Evolutionary conservation across 2,329 filamentous ascomycete species (phyloP), one percentile per base, ranked within the genome.

Genomic region (Nakataea oryzae): DNA sequence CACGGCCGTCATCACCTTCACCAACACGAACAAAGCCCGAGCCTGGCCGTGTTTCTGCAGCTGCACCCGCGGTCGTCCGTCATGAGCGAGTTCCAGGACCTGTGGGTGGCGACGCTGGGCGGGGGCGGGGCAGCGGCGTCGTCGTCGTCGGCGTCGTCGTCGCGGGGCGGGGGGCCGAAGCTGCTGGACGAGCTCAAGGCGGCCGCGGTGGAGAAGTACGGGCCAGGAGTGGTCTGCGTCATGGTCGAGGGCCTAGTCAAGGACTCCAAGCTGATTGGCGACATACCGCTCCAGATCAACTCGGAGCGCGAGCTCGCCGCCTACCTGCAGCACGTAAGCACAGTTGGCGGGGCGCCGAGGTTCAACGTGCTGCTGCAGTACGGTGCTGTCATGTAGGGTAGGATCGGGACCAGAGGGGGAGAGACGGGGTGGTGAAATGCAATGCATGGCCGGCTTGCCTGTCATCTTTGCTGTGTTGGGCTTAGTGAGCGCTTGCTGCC

Each of bases 241-340:
- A 81, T 80, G 30, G 79, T 92, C 21, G 85, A 91, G 67, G 89
- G 88, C 2, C 74, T 90, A 29, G 78, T 90, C 60, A 84, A 82
- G 68, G 79, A 84, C 68, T 75, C 17, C 79, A 79, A 65, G 85
- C 83, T 6, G 26, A 14, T 56, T 17, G 79, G 79, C 59, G 87
- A 90, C 69, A 77, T 89, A 57, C 77, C 77, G 21, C 81, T 90
- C 68, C 75, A 80, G 62, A 87, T 93, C 67, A 86, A 87, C 62
- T 81, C 86, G 54, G 87, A 93, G 67, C 83, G 85, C 65, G 89
- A 93, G 74, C 72, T 95, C 65, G 81, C 81, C 63, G 87, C 86
- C 0, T 93, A 93, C 73, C 73, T 95, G 66, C 78, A 81, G 58
- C 87, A 90, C 70, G 78, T 87, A 29, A 76, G 83, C 65, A 79